Evolutionary conservation across 2,329 filamentous ascomycete species (phyloP).

Genomic region (Cladosporium oxysporum): DNA sequence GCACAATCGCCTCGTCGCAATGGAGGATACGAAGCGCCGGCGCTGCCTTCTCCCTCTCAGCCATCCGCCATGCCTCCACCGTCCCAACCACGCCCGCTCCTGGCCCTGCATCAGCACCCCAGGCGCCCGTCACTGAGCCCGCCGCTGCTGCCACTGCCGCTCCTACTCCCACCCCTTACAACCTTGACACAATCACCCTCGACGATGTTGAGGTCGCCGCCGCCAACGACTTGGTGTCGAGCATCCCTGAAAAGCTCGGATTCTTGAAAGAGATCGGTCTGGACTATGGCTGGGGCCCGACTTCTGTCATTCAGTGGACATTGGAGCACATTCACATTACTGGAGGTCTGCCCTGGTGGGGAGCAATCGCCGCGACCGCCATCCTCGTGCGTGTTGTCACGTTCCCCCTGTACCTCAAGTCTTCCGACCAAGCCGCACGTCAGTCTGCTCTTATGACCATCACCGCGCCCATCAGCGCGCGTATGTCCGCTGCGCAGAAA

Average conservation of each 20-base stretch:
- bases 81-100: conserved; percentile 34
- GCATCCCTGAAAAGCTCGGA: conserved; percentile 74
- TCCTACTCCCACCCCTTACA: conserved; percentile 24
- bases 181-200: conserved; percentile 38
- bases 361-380: conserved; percentile 67
- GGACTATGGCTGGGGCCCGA: conserved; percentile 83
- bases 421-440: conserved; percentile 63
- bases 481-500: conserved; percentile 51
- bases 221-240: conserved; percentile 45
- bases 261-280: conserved; percentile 81
- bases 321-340: conserved; percentile 83
- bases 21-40: conserved; percentile 4
- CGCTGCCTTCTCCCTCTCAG: conserved; percentile 23
- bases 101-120: conserved; percentile 30
- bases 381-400: conserved; percentile 65
- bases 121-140: conserved; percentile 28
- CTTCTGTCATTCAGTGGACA: conserved; percentile 69
- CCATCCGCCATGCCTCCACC: conserved; percentile 32
- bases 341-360: conserved; percentile 78
- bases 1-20: not conserved
- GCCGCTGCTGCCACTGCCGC: conserved; percentile 25
- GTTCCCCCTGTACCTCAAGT: conserved; percentile 64
- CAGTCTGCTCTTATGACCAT: conserved; percentile 63
- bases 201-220: conserved; percentile 40
- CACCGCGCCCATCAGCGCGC: conserved; percentile 56